Conservation (phyloP, 306 rosid species). For the Morella rubra region DNA sequence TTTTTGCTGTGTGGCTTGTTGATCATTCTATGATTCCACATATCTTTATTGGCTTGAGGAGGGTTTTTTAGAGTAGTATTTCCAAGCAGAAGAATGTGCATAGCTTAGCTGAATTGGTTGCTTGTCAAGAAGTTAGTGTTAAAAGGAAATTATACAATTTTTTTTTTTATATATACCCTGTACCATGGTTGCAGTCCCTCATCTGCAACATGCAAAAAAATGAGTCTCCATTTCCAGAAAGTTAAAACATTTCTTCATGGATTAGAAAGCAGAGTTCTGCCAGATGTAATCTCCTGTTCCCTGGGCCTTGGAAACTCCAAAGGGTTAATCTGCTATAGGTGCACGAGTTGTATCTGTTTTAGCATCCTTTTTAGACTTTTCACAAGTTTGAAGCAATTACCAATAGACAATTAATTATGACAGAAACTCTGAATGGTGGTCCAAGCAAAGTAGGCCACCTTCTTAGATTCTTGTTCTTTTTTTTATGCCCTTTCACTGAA, state of each 20-base stretch:
- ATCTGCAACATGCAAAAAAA: too few species aligned
- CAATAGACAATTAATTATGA: neutral
- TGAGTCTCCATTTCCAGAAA: too few species aligned
- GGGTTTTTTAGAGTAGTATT: neutral
- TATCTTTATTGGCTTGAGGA: neutral
- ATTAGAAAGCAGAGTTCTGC: too few species aligned
- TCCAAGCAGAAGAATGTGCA: neutral
- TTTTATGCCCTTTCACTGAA: neutral
- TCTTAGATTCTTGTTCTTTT: neutral
- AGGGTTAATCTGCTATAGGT: too few species aligned
- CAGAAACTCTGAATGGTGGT: neutral
- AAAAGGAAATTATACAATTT: neutral
- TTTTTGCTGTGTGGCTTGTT: neutral
- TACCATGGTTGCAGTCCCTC: too few species aligned
- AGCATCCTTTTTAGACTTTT: neutral
- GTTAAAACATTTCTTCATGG: too few species aligned
- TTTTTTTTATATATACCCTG: neutral
- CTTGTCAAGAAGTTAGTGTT: neutral
- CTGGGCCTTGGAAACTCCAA: too few species aligned
- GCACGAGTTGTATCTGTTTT: neutral
- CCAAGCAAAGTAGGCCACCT: neutral
- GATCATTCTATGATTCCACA: neutral
- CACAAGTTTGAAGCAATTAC: neutral
- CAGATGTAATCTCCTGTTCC: too few species aligned
- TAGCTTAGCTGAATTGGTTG: neutral